Percentiles rank a stretch among this genome's conserved stretches.
phyloP scores from a whole-genome alignment of 768 basidiomycete genomes.

The Crassisporium funariophilum region DNA sequence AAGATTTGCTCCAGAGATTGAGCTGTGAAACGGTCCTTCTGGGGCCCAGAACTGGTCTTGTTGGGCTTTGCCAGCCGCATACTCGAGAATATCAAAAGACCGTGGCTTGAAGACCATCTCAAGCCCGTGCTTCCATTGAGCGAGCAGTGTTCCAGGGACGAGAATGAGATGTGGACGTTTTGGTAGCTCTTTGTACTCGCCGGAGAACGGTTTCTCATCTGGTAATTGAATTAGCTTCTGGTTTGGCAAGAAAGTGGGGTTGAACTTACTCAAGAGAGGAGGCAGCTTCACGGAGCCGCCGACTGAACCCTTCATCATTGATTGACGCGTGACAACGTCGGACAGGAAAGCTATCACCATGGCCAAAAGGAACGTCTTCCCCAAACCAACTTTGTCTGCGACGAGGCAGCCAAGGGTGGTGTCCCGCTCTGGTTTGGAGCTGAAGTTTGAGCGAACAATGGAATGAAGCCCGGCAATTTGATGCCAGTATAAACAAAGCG shows the following conservation, averaged over 20 bases:
- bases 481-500: constrained; percentile 26
- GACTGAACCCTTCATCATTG: too few species aligned
- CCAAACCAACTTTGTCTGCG: constrained; percentile 33
- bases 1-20: constrained; percentile 3
- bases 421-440: not conserved
- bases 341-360: constrained; percentile 21
- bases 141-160: constrained; percentile 22
- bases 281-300: not conserved
- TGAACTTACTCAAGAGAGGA: not conserved
- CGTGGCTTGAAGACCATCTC: constrained; percentile 11
- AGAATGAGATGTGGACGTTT: constrained; percentile 19
- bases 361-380: constrained; percentile 29
- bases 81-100: constrained; percentile 26
- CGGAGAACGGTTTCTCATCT: not conserved
- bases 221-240: not conserved
- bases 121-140: constrained; percentile 23
- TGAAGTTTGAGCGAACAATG: constrained; percentile 18
- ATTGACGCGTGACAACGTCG: constrained; percentile 2
- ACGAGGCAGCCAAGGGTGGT: constrained; percentile 19
- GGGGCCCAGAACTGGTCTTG: constrained; percentile 19
- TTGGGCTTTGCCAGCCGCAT: constrained; percentile 9
- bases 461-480: constrained; percentile 25
- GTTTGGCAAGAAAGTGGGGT: not conserved
- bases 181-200: constrained; percentile 3
- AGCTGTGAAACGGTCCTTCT: constrained; percentile 9